Evolutionary conservation across 306 rosid genomes (phyloP).

Genomic region (Rosa lucieae): DNA sequence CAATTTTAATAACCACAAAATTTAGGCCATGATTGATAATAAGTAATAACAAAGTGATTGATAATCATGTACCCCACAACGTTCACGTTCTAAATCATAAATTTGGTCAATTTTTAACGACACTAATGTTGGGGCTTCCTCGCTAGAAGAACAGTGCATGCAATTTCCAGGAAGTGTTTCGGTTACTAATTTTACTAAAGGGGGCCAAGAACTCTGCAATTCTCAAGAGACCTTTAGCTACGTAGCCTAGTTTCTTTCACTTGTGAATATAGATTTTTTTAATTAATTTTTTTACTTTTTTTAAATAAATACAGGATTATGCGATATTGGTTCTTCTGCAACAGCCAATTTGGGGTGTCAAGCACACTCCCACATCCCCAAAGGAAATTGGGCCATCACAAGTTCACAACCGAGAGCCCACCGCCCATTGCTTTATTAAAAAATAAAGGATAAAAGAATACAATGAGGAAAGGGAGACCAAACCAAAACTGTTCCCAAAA

Average conservation of each 20-base stretch:
- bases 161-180: background rate
- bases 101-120: background rate
- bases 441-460: no score
- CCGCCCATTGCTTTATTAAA: no score
- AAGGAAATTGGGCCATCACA: no score
- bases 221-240: background rate
- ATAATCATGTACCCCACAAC: background rate
- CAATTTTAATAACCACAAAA: background rate
- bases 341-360: no score
- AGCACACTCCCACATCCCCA: no score
- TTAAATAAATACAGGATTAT: no score
- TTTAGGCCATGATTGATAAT: background rate
- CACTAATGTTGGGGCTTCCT: background rate
- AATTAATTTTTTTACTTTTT: no score
- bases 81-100: background rate
- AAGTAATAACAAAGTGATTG: background rate
- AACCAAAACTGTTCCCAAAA: no score
- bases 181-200: background rate
- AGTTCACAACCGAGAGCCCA: no score
- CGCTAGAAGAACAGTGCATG: background rate
- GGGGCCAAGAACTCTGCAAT: background rate
- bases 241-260: background rate
- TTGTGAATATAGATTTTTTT: no score
- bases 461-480: no score
- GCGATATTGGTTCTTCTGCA: no score